phyloP scores from a whole-genome alignment of 495 filamentous ascomycete species.

The Paragyromitra xinjiangensis region DNA sequence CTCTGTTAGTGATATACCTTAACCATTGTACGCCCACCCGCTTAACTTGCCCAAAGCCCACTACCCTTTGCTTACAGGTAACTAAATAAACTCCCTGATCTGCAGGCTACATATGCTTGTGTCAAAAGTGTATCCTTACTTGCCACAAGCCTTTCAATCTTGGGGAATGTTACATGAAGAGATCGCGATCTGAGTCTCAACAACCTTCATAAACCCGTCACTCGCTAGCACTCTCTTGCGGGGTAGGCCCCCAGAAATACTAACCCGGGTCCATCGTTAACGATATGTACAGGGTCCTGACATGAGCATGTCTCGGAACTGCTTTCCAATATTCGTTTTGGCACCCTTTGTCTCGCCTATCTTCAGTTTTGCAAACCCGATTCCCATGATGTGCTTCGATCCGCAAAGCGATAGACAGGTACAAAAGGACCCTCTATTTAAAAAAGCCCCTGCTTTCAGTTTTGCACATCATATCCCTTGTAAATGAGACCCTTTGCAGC shows the following conservation, averaged over 20 bases:
- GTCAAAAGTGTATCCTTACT: not conserved
- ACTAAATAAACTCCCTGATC: not conserved
- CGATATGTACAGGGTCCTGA: not conserved
- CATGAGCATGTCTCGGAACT: not conserved
- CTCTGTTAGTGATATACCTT: not conserved
- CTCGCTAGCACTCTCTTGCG: not conserved
- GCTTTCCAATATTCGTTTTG: conserved; percentile 2
- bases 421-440: conserved; percentile 1
- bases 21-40: not conserved
- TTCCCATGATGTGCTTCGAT: conserved; percentile 5
- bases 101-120: conserved; percentile 16
- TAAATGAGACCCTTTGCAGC: not conserved
- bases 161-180: conserved; percentile 10
- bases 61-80: not conserved
- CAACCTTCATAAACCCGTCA: not conserved
- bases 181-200: conserved; percentile 12
- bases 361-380: not conserved
- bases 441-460: not conserved
- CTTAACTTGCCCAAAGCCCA: conserved; percentile 7
- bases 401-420: not conserved
- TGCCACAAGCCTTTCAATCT: not conserved
- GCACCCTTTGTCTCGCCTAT: not conserved
- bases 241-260: not conserved
- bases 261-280: conserved; percentile 1
- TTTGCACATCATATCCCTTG: not conserved